Conservation (phyloP, 768 basidiomycete species). For the Mrakia blollopis region DNA sequence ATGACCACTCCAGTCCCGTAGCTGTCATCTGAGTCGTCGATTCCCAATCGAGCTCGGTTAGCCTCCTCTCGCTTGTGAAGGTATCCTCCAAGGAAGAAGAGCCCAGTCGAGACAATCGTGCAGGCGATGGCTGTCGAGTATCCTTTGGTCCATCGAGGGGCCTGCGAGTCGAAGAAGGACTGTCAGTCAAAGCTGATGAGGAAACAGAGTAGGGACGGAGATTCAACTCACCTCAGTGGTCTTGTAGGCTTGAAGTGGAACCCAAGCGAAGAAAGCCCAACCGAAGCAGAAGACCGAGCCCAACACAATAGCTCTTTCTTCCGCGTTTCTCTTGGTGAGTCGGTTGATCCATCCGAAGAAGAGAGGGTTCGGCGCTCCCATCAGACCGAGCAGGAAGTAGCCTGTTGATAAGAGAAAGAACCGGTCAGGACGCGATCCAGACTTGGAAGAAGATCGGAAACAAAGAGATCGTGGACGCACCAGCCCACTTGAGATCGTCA, state of each 20-base stretch:
- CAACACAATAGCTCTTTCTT: slow-evolving; percentile 17
- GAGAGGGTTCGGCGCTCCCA: slow-evolving; percentile 22
- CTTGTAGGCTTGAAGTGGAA: slow-evolving; percentile 9
- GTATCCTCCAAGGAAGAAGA: slow-evolving; percentile 28
- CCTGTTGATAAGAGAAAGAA: too few relatives aligned
- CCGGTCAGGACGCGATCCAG: too few relatives aligned
- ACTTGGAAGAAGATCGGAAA: too few relatives aligned
- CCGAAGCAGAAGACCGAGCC: slow-evolving; percentile 17
- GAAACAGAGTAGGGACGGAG: too few relatives aligned
- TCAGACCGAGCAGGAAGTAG: slow-evolving; percentile 28
- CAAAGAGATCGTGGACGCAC: too few relatives aligned
- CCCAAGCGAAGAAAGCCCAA: slow-evolving; percentile 25
- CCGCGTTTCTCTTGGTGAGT: slow-evolving; percentile 15
- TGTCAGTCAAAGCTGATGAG: too few relatives aligned
- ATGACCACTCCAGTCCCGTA: not conserved
- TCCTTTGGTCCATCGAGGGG: not conserved
- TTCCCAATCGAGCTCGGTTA: slow-evolving; percentile 7
- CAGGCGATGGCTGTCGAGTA: slow-evolving; percentile 27
- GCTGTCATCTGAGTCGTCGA: slow-evolving; percentile 5
- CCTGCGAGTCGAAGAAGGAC: not conserved
- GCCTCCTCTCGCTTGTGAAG: slow-evolving; percentile 24
- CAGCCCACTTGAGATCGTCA: slow-evolving; percentile 21
- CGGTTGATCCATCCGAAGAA: slow-evolving; percentile 26
- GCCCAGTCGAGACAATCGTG: slow-evolving; percentile 9
- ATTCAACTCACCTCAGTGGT: not conserved